Evolutionary conservation across 2,329 filamentous ascomycete species (phyloP), one percentile per base, ranked within the genome.

Genomic region (Monilinia fructicola): DNA sequence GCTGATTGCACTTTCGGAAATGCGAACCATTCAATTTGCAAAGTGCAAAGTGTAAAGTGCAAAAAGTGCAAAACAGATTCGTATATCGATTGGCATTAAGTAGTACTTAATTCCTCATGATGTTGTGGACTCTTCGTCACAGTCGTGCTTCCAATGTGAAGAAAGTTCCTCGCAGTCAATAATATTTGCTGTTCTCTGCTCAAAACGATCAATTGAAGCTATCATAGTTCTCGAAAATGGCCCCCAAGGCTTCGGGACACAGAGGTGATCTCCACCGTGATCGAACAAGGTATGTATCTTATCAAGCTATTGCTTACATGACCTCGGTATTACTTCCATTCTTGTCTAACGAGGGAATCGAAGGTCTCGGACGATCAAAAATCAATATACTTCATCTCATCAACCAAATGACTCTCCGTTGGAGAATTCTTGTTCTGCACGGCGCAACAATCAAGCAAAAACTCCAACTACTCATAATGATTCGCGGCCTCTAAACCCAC

Each of bases 11-110:
- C 62, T 46, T 64, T 64, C 53, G 28, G 38, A 44, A 44, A 14
- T 48, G 62, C 53, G 62, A 64, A 48, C 38, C 21, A 64, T 64
- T 58, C 48, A 53, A 64, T 64, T 58, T 50, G 62, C 53, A 55
- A 64, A 54, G n/a, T 35, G 3, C 31, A 35, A 35, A 35, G 4
- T 55, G 61, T 52, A 54, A 64, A 54, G 40, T 56, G 52, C 40
- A 35, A 56, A 54, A 48, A 26, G 46, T 42, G 59, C 48, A 62
- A 53, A 26, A 26, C 16, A 2, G 14, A 38, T 28, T 48, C 9
- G 50, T 64, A 50, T 56, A 40, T 14, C 16, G 23, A n/a, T 4
- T 40, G 11, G 35, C 11, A n/a, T 31, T 42, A 54, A 63, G 35
- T 54, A 63, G 48, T 54, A 6, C 48, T 42, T 28, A 23, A 40